A percentile compares a stretch with the other conserved stretches of the same genome.
These are phyloP conservation scores for Pseudogymnoascus verrucosus DNA, from an alignment of 2,329 filamentous ascomycete species.

Conservation along the genomic window DNA sequence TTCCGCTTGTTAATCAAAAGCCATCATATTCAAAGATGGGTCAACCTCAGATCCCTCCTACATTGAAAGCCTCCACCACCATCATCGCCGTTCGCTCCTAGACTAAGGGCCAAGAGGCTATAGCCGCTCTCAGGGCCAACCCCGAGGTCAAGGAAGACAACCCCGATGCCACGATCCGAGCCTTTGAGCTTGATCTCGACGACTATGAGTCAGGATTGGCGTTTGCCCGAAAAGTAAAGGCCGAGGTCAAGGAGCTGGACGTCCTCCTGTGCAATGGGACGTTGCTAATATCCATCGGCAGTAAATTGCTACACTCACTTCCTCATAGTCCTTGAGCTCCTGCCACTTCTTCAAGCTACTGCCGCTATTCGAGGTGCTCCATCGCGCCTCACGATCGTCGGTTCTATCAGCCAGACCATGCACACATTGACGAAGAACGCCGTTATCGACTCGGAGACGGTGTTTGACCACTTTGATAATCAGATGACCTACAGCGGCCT, in stretches of 20 bases:
- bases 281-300: background rate
- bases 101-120: constrained; percentile 36
- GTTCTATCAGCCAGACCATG: background rate
- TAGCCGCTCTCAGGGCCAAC: constrained; percentile 23
- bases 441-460: background rate
- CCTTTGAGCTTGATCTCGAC: constrained; percentile 42
- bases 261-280: constrained; percentile 38
- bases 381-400: background rate
- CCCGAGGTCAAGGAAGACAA: constrained; percentile 19
- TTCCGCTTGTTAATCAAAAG: background rate
- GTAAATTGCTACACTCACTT: background rate
- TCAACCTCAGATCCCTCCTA: background rate
- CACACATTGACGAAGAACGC: background rate
- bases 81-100: constrained; percentile 40
- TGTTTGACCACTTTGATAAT: background rate
- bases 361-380: background rate
- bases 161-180: constrained; percentile 34
- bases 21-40: background rate
- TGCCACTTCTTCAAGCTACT: background rate
- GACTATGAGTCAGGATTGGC: constrained; percentile 37
- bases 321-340: background rate
- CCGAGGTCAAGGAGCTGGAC: constrained; percentile 33
- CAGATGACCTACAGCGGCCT: constrained; percentile 1
- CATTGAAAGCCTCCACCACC: constrained; percentile 32
- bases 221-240: constrained; percentile 33